These are phyloP conservation scores for Anisodus acutangulus DNA, from an alignment of 257 asterid species.

Conservation along the genomic window DNA sequence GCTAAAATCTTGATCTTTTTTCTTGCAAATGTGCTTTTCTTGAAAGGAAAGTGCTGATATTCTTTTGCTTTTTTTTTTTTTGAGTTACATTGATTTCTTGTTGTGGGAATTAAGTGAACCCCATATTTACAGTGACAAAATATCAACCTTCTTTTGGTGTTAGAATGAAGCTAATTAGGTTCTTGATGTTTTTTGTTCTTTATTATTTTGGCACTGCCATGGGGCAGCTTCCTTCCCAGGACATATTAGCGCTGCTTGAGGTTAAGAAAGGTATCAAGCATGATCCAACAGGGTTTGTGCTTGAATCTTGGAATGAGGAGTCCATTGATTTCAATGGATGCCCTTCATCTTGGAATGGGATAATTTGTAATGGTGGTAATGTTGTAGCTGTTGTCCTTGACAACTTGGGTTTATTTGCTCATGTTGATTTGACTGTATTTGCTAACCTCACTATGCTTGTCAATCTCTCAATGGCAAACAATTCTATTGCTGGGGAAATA, in stretches of 20 bases:
- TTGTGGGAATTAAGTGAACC: no score
- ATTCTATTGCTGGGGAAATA: slow-evolving; percentile 72
- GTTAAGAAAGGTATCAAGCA: slow-evolving; percentile 90
- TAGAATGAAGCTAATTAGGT: slow-evolving; percentile 62
- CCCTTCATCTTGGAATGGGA: slow-evolving; percentile 97
- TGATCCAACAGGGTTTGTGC: slow-evolving; percentile 87
- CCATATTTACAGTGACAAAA: no score
- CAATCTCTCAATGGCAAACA: slow-evolving; percentile 79
- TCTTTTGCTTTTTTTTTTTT: no score
- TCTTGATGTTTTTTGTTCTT: slow-evolving; percentile 48
- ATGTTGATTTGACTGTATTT: slow-evolving; percentile 69
- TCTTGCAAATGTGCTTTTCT: no score
- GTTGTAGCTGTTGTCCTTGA: slow-evolving; percentile 93
- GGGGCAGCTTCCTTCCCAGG: slow-evolving; percentile 94
- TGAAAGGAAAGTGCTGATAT: no score
- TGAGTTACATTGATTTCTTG: no score
- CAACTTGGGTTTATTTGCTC: slow-evolving; percentile 65
- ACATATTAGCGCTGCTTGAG: slow-evolving; percentile 73
- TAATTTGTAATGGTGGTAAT: slow-evolving; percentile 87
- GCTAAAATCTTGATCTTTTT: no score
- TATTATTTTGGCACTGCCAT: slow-evolving; percentile 49
- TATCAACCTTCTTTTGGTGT: slow-evolving; percentile 26
- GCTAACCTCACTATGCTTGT: slow-evolving; percentile 84
- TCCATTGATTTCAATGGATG: slow-evolving; percentile 96
- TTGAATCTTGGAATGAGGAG: slow-evolving; percentile 89